A percentile compares a stretch with the other conserved stretches of the same genome.
Evolutionary conservation across 176 grass and related monocot species (phyloP).

Genomic region (Ananas comosus): DNA sequence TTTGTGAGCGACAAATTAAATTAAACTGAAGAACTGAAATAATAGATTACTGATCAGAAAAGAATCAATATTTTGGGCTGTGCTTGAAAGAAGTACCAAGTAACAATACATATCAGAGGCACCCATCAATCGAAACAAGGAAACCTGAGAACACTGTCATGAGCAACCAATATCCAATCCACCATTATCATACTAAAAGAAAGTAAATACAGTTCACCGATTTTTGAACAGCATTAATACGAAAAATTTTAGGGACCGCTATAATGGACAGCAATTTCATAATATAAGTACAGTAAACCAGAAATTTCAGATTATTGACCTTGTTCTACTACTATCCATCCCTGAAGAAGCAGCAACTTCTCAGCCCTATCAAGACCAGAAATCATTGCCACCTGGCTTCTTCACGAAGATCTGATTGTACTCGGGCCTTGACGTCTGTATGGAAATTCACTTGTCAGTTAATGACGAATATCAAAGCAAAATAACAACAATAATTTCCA

Average conservation of each 20-base stretch:
- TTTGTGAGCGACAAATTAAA: too few species aligned
- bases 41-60: too few species aligned
- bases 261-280: not conserved
- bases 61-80: too few species aligned
- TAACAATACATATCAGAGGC: too few species aligned
- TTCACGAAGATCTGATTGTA: slow-evolving; percentile 57
- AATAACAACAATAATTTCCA: not conserved
- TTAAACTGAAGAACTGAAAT: too few species aligned
- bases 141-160: too few species aligned
- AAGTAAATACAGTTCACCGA: too few species aligned
- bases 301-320: not conserved
- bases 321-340: not conserved
- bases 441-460: slow-evolving; percentile 11
- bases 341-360: slow-evolving; percentile 5
- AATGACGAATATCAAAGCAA: not conserved
- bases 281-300: not conserved
- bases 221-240: too few species aligned
- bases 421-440: slow-evolving; percentile 50
- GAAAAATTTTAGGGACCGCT: not conserved
- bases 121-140: too few species aligned
- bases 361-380: slow-evolving; percentile 38
- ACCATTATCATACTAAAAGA: too few species aligned
- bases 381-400: slow-evolving; percentile 38
- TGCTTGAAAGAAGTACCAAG: too few species aligned
- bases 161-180: too few species aligned